Evolutionary conservation across 306 rosid species (phyloP), one percentile per base, ranked within the genome.

Genomic region (Vachellia collinsii): DNA sequence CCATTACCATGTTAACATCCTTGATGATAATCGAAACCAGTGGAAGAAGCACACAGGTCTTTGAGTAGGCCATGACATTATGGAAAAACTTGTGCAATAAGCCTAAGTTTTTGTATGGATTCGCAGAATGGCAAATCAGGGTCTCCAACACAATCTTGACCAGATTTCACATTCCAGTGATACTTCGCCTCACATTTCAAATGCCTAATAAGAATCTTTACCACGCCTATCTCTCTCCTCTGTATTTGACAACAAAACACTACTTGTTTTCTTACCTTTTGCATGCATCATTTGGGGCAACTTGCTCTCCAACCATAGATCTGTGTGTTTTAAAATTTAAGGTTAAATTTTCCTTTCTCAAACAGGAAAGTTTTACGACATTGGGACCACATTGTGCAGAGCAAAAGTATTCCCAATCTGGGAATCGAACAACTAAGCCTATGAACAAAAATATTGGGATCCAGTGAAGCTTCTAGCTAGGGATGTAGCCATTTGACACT

Each of bases 211-310:
- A 63, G 56, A 83, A 39, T 66, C 64, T 61, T 29, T 62, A 80
- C 72, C 20, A 72, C 20, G 59, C 74, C 44, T 77, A 44, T 25
- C 74, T 73, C 66, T 81, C 64, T 34, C 38, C 77, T 81, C 3
- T 75, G 46, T 44, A 69, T 79, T 29, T 79, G 3, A 75, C 79
- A 68, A 39, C 61, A 67, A 70, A 54, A 37, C 70, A 39, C 48
- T 76, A 61, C 36, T 22, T 84, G 82, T 42, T 77, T 67, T 84
- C 76, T 78, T 59, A 75, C 67, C 90, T 77, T 82, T 84, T 87
- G 86, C 70, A 87, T 79, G 81, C 76, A 79, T 84, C 88, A 76
- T 84, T 79, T 82, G 86, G 42, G 81, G 88, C 76, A 84, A 81
- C 80, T 56, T 54, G 80, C 61, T 69, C 67, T 77, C 19, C 63